These are phyloP conservation scores for Dalechampia spathulata DNA, from an alignment of 441 rosid genomes.

Conservation along the genomic window DNA sequence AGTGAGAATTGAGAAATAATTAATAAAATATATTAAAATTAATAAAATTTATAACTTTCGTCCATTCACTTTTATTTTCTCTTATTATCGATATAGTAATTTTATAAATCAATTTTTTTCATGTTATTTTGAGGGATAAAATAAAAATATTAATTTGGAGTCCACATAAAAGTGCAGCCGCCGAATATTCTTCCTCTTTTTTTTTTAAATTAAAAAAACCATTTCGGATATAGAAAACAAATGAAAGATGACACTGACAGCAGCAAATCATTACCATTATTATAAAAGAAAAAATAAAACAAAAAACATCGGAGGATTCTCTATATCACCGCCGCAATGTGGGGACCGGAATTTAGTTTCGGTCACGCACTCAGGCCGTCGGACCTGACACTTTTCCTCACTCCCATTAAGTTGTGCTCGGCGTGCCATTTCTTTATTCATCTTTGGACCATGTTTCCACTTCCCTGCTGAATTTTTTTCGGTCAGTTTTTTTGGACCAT, in stretches of 20 bases:
- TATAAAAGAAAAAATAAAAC: constrained; percentile 2
- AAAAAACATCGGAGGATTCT: constrained; percentile 18
- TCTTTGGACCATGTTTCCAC: constrained; percentile 4
- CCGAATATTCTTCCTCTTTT: constrained; percentile 42
- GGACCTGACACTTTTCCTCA: constrained; percentile 22
- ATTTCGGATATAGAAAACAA: background rate
- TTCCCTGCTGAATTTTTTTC: no score
- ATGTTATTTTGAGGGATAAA: no score
- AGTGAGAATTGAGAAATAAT: no score
- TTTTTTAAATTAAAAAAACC: background rate
- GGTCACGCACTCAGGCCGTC: constrained; percentile 45
- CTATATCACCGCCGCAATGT: constrained; percentile 33
- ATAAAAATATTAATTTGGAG: no score
- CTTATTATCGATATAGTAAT: no score
- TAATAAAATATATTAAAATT: no score
- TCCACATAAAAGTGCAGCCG: constrained; percentile 28
- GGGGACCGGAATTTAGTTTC: constrained; percentile 42
- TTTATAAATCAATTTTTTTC: no score
- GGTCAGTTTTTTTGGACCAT: no score
- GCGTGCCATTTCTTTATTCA: constrained; percentile 24
- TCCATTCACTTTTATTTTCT: no score
- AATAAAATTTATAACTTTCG: no score
- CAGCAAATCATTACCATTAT: constrained; percentile 7
- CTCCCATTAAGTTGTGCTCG: constrained; percentile 39
- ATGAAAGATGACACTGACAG: background rate